Base-by-base conservation (phyloP, 2,329 filamentous ascomycete genomes). In the Xylariaceae sp. region DNA sequence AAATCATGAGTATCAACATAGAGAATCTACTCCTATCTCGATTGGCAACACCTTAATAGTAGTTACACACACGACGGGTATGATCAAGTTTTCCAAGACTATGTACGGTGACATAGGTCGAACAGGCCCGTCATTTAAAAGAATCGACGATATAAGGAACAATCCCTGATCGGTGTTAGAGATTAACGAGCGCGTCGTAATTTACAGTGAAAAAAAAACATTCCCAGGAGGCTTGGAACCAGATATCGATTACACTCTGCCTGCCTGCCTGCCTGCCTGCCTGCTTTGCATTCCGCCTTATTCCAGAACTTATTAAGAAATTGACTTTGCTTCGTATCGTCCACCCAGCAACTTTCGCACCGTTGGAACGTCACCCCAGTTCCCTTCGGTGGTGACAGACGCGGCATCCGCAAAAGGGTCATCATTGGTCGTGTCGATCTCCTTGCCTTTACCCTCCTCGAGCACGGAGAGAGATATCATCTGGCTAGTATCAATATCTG, bases 361-460 rank as follows among this genome's bases (percentile, higher is more conserved):
- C 4, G 80, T 76, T 8, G 83, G 81, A 39, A 95, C 80, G 41
- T 84, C 80, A 31, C 80, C 79, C 90, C 89, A 95, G 45, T 63
- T 68, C 31, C 64, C 64, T 30, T 64, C 64, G 4, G 70, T 65
- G 4, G 48, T 54, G 0, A 50, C 55, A 47, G 68, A 65, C 31
- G 67, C 67, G 4, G 79, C 80, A 67, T 87, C 88, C 0, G 87
- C 87, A 68, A 91, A 91, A 2, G 88, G 88, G 64, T 89, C 85
- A 52, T 78, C 80, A 1, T 75, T 73, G 9, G 63, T 73, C 62
- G 65, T 70, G 59, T 66, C 70, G 37, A 70, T 65, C 49, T 76
- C 80, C 67, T 75, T 80, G 34, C 74, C 78, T 67, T 84, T 83
- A 55, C 73, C 73, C 56, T 77, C 74, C 6, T 77, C 75, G 41